Conservation (phyloP, 345 rosid genomes). For the Brassica rapa region DNA sequence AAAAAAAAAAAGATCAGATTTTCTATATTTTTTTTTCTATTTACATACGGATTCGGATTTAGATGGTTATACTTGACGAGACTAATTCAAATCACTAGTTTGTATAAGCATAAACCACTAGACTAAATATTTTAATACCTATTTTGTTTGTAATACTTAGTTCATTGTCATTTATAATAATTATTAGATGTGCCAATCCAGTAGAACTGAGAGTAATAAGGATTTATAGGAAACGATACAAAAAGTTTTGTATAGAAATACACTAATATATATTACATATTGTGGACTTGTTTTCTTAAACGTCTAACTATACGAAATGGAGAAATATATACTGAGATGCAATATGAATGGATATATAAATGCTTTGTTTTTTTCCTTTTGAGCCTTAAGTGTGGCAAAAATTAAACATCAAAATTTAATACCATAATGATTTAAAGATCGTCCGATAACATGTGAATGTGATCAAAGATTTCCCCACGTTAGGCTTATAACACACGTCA, state of each 20-base stretch:
- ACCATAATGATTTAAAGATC: constrained; percentile 3
- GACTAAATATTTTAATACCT: not conserved
- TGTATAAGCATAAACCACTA: not conserved
- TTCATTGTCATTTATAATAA: not conserved
- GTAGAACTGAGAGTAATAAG: not conserved
- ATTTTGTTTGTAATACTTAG: not conserved
- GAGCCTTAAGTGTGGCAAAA: constrained; percentile 3
- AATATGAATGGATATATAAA: not conserved
- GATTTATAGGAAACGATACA: not conserved
- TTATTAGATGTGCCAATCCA: not conserved
- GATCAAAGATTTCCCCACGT: not conserved
- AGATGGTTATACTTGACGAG: not conserved
- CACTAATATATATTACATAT: not conserved
- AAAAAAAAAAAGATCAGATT: no score
- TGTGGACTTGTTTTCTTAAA: not conserved
- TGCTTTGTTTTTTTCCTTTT: constrained; percentile 28
- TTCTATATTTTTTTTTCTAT: no score
- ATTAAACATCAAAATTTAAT: constrained; percentile 22
- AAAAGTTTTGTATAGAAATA: not conserved
- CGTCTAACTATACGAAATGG: not conserved
- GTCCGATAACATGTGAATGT: constrained; percentile 8
- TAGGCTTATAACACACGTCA: constrained; percentile 13
- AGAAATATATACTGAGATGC: not conserved
- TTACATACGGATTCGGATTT: no score
- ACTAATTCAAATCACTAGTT: not conserved